These are phyloP conservation scores for Spergularia marina DNA, from an alignment of 148 eudicot species.

Conservation along the genomic window DNA sequence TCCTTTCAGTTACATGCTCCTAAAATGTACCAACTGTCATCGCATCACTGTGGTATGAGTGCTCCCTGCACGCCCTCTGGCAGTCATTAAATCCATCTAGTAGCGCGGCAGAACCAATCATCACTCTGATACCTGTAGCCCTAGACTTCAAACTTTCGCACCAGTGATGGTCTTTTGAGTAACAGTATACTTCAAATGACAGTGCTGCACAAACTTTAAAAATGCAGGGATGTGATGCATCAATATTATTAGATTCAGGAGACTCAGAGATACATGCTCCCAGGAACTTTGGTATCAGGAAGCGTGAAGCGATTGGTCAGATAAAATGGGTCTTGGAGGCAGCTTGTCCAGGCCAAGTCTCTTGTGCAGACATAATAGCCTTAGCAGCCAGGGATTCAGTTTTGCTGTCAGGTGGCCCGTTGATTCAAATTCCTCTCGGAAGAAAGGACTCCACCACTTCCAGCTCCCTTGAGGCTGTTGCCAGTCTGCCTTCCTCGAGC, in stretches of 20 bases:
- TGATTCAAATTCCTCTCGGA: constrained; percentile 46
- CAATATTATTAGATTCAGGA: constrained; percentile 39
- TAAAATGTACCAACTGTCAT: no score
- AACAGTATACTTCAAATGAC: no score
- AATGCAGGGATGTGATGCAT: constrained; percentile 65
- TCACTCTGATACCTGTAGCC: no score
- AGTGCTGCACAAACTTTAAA: neutral
- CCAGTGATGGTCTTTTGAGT: no score
- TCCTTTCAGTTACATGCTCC: no score
- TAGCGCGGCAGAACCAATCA: no score
- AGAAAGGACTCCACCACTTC: constrained; percentile 49
- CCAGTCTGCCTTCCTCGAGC: constrained; percentile 39
- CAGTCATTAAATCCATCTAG: no score
- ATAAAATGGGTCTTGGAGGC: constrained; percentile 42
- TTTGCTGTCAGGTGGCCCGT: constrained; percentile 43
- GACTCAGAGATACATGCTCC: constrained; percentile 36
- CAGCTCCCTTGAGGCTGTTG: constrained; percentile 35
- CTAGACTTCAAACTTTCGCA: no score
- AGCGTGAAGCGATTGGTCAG: constrained; percentile 32
- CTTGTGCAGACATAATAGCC: constrained; percentile 56
- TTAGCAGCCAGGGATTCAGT: constrained; percentile 50
- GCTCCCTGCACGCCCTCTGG: no score
- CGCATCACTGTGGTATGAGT: no score
- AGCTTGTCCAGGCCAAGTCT: constrained; percentile 44
- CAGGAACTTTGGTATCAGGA: constrained; percentile 49